Evolutionary conservation across 768 basidiomycete species (phyloP).

Genomic region (Mycena vulgaris): DNA sequence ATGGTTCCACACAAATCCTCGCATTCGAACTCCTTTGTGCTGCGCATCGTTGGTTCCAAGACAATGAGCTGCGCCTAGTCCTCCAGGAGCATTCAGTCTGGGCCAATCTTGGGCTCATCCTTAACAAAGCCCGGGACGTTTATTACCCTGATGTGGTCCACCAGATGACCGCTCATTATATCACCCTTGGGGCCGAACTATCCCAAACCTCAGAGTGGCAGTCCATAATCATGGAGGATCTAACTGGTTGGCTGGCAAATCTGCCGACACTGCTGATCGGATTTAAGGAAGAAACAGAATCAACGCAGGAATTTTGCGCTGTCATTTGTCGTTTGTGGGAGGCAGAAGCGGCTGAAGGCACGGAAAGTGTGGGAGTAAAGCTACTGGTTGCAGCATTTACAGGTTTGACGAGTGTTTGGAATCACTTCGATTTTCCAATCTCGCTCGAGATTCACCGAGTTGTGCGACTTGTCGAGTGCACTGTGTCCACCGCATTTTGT

Average conservation of each 20-base stretch:
- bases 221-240: not conserved
- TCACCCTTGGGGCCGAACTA: not conserved
- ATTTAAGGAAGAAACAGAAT: not conserved
- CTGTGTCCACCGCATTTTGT: not conserved
- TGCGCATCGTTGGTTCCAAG: not conserved
- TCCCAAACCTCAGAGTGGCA: not conserved
- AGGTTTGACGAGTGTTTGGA: not conserved
- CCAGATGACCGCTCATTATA: not conserved
- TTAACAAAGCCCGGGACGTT: no score
- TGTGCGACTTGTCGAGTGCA: constrained; percentile 4
- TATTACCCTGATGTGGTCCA: not conserved
- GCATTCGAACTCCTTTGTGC: not conserved
- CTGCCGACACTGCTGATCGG: not conserved
- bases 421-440: not conserved
- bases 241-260: constrained; percentile 2
- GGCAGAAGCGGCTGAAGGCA: not conserved
- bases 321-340: constrained; percentile 3
- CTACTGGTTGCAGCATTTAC: not conserved
- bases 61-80: not conserved
- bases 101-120: not conserved
- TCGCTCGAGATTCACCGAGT: not conserved
- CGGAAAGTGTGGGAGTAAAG: not conserved
- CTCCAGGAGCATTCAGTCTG: not conserved
- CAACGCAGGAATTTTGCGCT: not conserved
- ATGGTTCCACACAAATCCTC: not conserved